Evolutionary conservation across 768 basidiomycete genomes (phyloP).

Genomic region (Leccinum disarticulatum): DNA sequence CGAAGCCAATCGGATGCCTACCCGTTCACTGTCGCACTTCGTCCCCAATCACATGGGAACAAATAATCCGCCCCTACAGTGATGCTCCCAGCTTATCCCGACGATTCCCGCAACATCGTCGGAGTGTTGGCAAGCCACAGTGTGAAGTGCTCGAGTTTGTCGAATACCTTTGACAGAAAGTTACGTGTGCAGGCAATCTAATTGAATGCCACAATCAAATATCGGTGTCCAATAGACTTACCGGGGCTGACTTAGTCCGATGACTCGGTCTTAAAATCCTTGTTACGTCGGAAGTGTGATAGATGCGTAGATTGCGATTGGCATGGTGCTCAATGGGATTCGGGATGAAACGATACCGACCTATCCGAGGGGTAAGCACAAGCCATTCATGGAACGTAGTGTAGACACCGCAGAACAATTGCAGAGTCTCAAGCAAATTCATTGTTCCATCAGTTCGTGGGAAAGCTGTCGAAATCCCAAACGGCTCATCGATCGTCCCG

Average conservation of each 20-base stretch:
- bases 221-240: conserved; percentile 11
- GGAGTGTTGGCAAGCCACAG: too few species aligned
- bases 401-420: neutral
- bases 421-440: neutral
- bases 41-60: neutral
- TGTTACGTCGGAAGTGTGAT: neutral
- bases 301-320: neutral
- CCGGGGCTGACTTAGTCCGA: conserved; percentile 18
- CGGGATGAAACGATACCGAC: neutral
- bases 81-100: too few species aligned
- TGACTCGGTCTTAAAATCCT: neutral
- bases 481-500: neutral
- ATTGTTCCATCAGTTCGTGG: neutral
- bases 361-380: neutral
- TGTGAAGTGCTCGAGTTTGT: too few species aligned
- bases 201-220: neutral
- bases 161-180: neutral
- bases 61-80: too few species aligned
- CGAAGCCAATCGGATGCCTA: too few species aligned
- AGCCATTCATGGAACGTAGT: neutral
- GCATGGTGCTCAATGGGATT: neutral
- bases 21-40: neutral
- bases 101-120: too few species aligned
- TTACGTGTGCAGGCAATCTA: neutral
- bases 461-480: neutral